Percentiles rank a stretch among this genome's conserved stretches.
phyloP scores from a whole-genome alignment of 2,329 filamentous ascomycete genomes.

The Aureobasidium sp. region DNA sequence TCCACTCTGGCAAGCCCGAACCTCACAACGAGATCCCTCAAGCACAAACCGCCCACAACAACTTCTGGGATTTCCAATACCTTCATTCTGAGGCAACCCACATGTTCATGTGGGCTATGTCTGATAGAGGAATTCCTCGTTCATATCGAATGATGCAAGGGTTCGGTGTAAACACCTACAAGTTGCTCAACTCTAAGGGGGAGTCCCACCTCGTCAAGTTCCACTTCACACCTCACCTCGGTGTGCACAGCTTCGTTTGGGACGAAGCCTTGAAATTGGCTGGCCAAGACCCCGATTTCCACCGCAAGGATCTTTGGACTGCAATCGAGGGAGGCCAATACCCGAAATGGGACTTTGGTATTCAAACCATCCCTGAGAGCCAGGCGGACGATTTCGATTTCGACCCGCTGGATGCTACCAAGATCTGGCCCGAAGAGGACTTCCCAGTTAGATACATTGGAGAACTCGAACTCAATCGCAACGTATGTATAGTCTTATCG shows the following conservation, averaged over 20 bases:
- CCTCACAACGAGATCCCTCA: conserved; percentile 65
- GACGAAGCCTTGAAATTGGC: conserved; percentile 70
- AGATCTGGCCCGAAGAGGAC: conserved; percentile 75
- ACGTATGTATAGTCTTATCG: conserved; percentile 35
- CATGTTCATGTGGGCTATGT: conserved; percentile 76
- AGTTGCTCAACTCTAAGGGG: conserved; percentile 59
- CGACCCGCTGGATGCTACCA: conserved; percentile 72
- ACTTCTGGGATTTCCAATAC: conserved; percentile 69
- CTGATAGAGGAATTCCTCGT: conserved; percentile 63
- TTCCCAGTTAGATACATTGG: conserved; percentile 72
- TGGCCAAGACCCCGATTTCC: conserved; percentile 73
- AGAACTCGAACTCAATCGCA: conserved; percentile 70
- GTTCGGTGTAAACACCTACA: conserved; percentile 72
- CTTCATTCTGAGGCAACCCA: conserved; percentile 64
- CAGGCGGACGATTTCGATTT: conserved; percentile 74
- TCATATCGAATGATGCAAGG: conserved; percentile 82
- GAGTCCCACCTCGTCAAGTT: conserved; percentile 72
- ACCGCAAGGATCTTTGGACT: conserved; percentile 67
- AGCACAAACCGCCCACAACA: conserved; percentile 40
- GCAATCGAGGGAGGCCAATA: conserved; percentile 65
- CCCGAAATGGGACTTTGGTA: conserved; percentile 74
- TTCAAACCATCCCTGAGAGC: conserved; percentile 68
- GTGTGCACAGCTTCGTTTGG: conserved; percentile 70
- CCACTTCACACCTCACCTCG: conserved; percentile 65
- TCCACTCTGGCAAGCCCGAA: conserved; percentile 58